A percentile compares a stretch with the other conserved stretches of the same genome.
phyloP scores from a whole-genome alignment of 78 protist species.

The Dictyostelium firmibasis region DNA sequence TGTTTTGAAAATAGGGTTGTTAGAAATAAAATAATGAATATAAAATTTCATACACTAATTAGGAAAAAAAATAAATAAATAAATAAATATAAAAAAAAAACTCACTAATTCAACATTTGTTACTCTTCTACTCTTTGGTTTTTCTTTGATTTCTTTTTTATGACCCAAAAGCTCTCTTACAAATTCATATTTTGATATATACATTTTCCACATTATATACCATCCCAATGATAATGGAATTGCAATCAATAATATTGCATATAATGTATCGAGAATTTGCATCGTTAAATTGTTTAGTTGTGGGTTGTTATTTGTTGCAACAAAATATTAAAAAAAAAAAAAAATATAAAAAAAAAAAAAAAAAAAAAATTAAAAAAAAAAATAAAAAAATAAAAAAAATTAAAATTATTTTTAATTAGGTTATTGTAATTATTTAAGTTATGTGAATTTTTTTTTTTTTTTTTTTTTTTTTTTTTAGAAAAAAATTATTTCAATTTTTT shows the following conservation, averaged over 20 bases:
- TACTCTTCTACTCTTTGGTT: slow-evolving; percentile 68
- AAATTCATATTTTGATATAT: slow-evolving; percentile 74
- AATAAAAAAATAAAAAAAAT: neutral
- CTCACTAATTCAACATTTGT: slow-evolving; percentile 24
- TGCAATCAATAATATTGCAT: slow-evolving; percentile 18
- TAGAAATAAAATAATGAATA: no score
- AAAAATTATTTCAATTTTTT: no score
- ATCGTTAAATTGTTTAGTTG: neutral
- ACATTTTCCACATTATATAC: slow-evolving; percentile 77
- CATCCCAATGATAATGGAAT: slow-evolving; percentile 39
- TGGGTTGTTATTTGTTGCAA: neutral
- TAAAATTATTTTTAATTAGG: no score
- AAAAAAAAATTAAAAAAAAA: neutral
- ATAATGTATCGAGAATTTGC: slow-evolving; percentile 7
- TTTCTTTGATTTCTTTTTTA: slow-evolving; percentile 39
- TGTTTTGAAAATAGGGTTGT: no score
- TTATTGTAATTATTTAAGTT: no score
- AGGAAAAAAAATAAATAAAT: no score
- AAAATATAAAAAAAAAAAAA: neutral
- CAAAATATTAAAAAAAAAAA: neutral
- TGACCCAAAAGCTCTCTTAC: slow-evolving; percentile 77
- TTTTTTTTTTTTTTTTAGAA: no score
- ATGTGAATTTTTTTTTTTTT: no score
- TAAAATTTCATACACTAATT: neutral
- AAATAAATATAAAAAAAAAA: neutral